Evolutionary conservation across 2,329 filamentous ascomycete species (phyloP).

Genomic region (Fusarium protoensiforme): DNA sequence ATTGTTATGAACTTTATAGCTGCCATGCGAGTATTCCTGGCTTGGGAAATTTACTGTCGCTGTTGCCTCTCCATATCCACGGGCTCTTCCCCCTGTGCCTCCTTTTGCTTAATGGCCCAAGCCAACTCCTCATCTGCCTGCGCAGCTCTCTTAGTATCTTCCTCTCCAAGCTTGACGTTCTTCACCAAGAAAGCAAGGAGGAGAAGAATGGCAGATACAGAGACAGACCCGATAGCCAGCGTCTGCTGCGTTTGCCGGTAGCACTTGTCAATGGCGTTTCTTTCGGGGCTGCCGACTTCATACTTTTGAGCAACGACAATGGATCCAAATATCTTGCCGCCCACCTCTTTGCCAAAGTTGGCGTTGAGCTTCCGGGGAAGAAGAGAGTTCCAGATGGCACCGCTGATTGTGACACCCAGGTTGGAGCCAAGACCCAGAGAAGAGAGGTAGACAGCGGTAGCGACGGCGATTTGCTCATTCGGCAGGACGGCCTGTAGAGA

Average conservation of each 20-base stretch:
- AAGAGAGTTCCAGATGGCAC: slow-evolving; percentile 32
- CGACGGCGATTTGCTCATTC: slow-evolving; percentile 26
- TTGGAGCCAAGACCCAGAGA: slow-evolving; percentile 29
- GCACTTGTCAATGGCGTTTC: slow-evolving; percentile 13
- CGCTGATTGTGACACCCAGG: slow-evolving; percentile 25
- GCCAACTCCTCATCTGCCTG: slow-evolving; percentile 31
- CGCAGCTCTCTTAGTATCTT: slow-evolving; percentile 21
- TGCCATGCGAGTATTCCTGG: neutral
- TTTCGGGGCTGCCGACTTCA: slow-evolving; percentile 7
- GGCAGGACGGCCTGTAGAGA: slow-evolving; percentile 20
- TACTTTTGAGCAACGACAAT: slow-evolving; percentile 28
- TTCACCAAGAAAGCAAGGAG: slow-evolving; percentile 8
- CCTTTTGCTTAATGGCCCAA: slow-evolving; percentile 29
- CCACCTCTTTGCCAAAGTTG: slow-evolving; percentile 10
- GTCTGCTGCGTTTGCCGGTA: slow-evolving; percentile 31
- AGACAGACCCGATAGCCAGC: slow-evolving; percentile 23
- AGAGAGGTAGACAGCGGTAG: slow-evolving; percentile 27
- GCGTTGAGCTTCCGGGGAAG: slow-evolving; percentile 16
- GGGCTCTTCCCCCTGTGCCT: neutral
- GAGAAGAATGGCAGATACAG: slow-evolving; percentile 9
- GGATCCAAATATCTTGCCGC: slow-evolving; percentile 22
- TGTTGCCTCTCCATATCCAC: slow-evolving; percentile 10
- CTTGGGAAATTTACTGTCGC: neutral
- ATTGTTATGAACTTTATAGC: neutral
- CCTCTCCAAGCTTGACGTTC: slow-evolving; percentile 21